phyloP scores from a whole-genome alignment of 208 protist genomes.

The Crithidia mellificae region DNA sequence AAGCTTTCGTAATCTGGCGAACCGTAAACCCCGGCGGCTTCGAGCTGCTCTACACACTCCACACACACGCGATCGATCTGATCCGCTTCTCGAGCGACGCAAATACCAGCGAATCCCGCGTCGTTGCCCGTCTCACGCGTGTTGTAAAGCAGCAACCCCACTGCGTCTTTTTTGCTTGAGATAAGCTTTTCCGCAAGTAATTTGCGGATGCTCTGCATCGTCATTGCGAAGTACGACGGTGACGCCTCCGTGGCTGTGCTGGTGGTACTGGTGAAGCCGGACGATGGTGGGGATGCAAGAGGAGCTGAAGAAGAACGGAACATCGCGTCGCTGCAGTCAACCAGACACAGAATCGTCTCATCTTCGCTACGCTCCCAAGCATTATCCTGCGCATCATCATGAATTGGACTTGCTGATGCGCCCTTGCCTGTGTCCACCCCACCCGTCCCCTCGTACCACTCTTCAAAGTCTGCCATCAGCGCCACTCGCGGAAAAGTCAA shows the following conservation, averaged over 20 bases:
- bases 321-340: constrained; percentile 74
- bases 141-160: constrained; percentile 81
- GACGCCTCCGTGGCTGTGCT: not conserved
- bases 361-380: constrained; percentile 30
- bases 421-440: constrained; percentile 21
- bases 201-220: constrained; percentile 48
- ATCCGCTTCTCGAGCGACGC: constrained; percentile 55
- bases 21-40: constrained; percentile 36
- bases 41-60: constrained; percentile 63
- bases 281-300: not conserved
- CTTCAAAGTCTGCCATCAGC: constrained; percentile 7
- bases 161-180: constrained; percentile 49
- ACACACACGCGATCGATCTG: constrained; percentile 36
- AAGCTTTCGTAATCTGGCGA: constrained; percentile 49
- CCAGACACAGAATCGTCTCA: constrained; percentile 74
- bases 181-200: constrained; percentile 74
- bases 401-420: constrained; percentile 17
- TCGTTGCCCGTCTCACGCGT: constrained; percentile 37
- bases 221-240: constrained; percentile 34
- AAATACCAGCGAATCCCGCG: constrained; percentile 59
- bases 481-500: too few relatives aligned
- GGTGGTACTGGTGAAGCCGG: not conserved
- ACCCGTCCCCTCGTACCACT: constrained; percentile 54
- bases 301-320: constrained; percentile 41
- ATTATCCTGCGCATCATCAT: constrained; percentile 23